Evolutionary conservation across 1,139 yeast species (phyloP).

Genomic region (Candida sp.): DNA sequence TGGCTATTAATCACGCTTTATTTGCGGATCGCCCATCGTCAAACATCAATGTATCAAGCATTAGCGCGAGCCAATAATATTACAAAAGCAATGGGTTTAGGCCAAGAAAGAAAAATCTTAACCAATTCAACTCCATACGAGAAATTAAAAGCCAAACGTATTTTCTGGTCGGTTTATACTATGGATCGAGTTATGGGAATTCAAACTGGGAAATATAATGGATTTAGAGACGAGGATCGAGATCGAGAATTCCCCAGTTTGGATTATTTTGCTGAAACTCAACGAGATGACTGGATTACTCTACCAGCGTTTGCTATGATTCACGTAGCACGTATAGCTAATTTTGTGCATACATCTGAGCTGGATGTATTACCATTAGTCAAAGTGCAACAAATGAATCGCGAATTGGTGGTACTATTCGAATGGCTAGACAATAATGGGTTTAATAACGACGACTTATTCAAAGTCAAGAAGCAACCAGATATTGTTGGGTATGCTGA

Average conservation of each 20-base stretch:
- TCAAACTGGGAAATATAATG: constrained; percentile 51
- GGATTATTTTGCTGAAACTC: constrained; percentile 23
- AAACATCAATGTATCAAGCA: constrained; percentile 52
- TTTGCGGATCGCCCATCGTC: constrained; percentile 54
- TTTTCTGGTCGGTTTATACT: constrained; percentile 57
- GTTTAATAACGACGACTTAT: constrained; percentile 29
- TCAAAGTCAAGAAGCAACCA: constrained; percentile 9
- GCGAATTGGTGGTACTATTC: constrained; percentile 25
- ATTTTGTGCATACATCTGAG: constrained; percentile 27
- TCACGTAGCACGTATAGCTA: constrained; percentile 39
- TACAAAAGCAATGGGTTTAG: constrained; percentile 57
- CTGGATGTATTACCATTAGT: constrained; percentile 24
- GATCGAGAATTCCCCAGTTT: constrained; percentile 30
- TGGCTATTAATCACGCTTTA: constrained; percentile 58
- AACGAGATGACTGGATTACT: constrained; percentile 53
- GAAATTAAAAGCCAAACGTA: constrained; percentile 45
- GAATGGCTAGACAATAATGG: constrained; percentile 37
- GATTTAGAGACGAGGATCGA: constrained; percentile 36
- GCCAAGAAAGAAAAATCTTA: constrained; percentile 16
- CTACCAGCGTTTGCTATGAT: constrained; percentile 48
- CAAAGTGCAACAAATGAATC: constrained; percentile 33
- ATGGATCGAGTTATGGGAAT: constrained; percentile 54
- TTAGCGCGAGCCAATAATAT: constrained; percentile 53
- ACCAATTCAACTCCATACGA: constrained; percentile 39
- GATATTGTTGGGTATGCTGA: constrained; percentile 6